These are phyloP conservation scores for Dactylellina leptospora DNA, from an alignment of 2,329 filamentous ascomycete species.

Conservation along the genomic window DNA sequence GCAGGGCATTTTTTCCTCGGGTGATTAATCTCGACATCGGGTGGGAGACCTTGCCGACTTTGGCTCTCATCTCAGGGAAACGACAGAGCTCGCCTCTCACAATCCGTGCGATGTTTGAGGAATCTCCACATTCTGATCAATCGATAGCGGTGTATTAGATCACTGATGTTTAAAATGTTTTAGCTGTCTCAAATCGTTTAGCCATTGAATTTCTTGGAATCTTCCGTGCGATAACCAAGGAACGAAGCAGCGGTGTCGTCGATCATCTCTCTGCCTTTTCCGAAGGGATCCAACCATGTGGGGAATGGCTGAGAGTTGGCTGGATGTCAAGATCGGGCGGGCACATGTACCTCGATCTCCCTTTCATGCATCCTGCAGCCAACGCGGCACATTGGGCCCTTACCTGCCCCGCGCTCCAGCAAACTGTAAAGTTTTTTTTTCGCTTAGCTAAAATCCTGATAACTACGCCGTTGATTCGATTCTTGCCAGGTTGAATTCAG, in stretches of 20 bases:
- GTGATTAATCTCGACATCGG: too few relatives aligned
- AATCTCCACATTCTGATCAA: not conserved
- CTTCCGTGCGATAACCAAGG: not conserved
- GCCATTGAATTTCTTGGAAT: constrained; percentile 3
- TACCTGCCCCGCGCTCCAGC: constrained; percentile 10
- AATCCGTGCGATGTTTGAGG: not conserved
- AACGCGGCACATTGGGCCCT: constrained; percentile 36
- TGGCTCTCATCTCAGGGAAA: constrained; percentile 7
- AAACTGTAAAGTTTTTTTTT: not conserved
- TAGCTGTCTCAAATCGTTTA: constrained; percentile 10
- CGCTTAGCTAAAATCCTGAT: constrained; percentile 1
- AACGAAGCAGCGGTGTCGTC: not conserved
- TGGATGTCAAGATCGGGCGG: constrained; percentile 39
- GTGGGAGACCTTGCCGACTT: constrained; percentile 12
- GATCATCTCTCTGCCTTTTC: not conserved
- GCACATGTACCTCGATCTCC: constrained; percentile 19
- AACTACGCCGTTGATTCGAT: not conserved
- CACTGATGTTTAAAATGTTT: not conserved
- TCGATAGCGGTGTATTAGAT: not conserved
- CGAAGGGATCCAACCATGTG: constrained; percentile 14
- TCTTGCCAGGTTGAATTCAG: too few relatives aligned
- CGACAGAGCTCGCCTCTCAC: constrained; percentile 28
- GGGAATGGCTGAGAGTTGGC: constrained; percentile 17
- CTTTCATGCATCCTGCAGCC: constrained; percentile 25
- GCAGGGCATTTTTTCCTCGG: too few relatives aligned